These are phyloP conservation scores for Adansonia rubrostipa DNA, from an alignment of 441 rosid genomes.

Conservation along the genomic window DNA sequence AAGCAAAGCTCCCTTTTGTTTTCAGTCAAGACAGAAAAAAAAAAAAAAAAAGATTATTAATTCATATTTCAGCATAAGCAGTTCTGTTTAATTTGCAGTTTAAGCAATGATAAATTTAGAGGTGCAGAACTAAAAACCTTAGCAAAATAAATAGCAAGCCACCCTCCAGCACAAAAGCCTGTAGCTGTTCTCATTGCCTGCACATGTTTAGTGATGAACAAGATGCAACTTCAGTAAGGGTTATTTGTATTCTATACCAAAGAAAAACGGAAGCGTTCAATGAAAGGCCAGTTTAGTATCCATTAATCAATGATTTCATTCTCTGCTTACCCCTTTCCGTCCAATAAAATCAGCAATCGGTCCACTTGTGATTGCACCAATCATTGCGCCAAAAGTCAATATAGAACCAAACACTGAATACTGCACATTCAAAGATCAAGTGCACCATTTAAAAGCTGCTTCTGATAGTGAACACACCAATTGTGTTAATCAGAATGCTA, in stretches of 20 bases:
- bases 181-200: slow-evolving; percentile 88
- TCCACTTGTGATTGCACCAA: slow-evolving; percentile 92
- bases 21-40: slow-evolving; percentile 27
- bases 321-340: slow-evolving; percentile 76
- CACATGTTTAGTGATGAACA: slow-evolving; percentile 23
- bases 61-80: slow-evolving; percentile 19
- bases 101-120: slow-evolving; percentile 11
- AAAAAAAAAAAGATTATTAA: slow-evolving; percentile 24
- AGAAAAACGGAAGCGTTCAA: slow-evolving; percentile 14
- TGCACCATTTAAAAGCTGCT: slow-evolving; percentile 19
- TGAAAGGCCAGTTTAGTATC: neutral
- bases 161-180: slow-evolving; percentile 71
- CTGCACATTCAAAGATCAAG: slow-evolving; percentile 45
- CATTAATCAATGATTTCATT: neutral
- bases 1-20: slow-evolving; percentile 62
- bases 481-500: neutral
- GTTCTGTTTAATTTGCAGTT: slow-evolving; percentile 17
- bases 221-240: slow-evolving; percentile 18
- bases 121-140: slow-evolving; percentile 47
- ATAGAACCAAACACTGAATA: slow-evolving; percentile 90
- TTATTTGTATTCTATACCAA: neutral
- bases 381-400: slow-evolving; percentile 93
- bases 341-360: slow-evolving; percentile 80
- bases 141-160: slow-evolving; percentile 94
- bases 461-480: neutral